phyloP scores from a whole-genome alignment of 2,329 filamentous ascomycete genomes.

The Tolypocladium ovalisporum region DNA sequence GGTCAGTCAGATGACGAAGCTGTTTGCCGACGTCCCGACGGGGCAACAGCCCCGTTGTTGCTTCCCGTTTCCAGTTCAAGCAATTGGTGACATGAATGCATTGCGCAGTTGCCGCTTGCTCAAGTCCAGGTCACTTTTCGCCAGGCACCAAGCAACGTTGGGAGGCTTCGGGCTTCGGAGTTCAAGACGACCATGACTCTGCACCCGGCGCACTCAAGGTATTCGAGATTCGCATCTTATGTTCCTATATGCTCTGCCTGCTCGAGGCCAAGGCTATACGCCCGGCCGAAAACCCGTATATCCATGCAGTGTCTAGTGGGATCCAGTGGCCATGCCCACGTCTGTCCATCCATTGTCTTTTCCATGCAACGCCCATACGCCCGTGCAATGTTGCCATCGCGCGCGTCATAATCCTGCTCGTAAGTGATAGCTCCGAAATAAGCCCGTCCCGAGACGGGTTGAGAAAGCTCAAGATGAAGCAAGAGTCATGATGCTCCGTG shows the following conservation, averaged over 20 bases:
- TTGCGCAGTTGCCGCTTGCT: background rate
- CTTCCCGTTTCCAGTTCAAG: background rate
- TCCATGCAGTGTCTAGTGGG: background rate
- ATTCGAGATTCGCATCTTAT: background rate
- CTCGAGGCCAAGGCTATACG: background rate
- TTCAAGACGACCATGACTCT: background rate
- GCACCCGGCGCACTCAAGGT: too few relatives aligned
- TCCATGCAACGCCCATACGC: background rate
- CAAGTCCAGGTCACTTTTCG: too few relatives aligned
- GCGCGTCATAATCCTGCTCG: background rate
- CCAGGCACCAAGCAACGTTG: too few relatives aligned
- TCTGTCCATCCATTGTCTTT: background rate
- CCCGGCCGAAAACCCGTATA: background rate
- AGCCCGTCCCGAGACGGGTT: background rate
- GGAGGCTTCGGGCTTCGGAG: too few relatives aligned
- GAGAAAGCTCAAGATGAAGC: background rate
- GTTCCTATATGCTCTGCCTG: background rate
- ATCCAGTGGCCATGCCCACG: background rate
- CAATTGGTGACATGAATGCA: background rate
- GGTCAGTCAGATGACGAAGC: background rate
- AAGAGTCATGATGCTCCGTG: background rate
- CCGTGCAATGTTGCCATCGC: slow-evolving; percentile 2
- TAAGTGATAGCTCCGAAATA: background rate
- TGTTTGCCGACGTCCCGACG: background rate
- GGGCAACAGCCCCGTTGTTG: background rate